These are phyloP conservation scores for Phytophthora lateralis DNA, from an alignment of 352 stramenopile species.

Conservation along the genomic window DNA sequence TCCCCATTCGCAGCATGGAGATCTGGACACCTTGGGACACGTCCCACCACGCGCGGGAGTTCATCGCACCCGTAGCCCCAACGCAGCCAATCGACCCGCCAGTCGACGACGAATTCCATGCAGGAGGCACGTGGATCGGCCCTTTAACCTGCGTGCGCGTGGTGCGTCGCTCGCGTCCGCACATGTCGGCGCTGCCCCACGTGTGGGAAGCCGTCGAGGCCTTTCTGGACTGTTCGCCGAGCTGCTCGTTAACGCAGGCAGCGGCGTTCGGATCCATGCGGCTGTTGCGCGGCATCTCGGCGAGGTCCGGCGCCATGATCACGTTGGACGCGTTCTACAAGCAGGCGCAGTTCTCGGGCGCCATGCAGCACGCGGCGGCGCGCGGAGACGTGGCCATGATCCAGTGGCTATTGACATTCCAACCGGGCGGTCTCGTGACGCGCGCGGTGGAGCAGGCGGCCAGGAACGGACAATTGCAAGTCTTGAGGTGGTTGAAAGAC, in stretches of 20 bases:
- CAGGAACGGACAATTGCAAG: constrained; percentile 24
- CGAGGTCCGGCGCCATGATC: constrained; percentile 17
- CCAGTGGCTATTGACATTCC: constrained; percentile 30
- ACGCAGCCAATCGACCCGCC: not conserved
- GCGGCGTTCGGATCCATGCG: constrained; percentile 31
- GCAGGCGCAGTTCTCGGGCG: constrained; percentile 31
- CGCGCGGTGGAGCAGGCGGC: constrained; percentile 33
- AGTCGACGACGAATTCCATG: not conserved
- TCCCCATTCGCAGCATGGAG: constrained; percentile 17
- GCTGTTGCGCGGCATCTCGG: constrained; percentile 25
- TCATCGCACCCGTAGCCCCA: constrained; percentile 6
- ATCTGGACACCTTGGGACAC: constrained; percentile 34
- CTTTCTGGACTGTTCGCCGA: constrained; percentile 37
- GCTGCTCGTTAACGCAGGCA: constrained; percentile 25
- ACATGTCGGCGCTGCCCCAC: constrained; percentile 26
- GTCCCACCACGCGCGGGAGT: constrained; percentile 12
- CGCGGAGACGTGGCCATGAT: constrained; percentile 32
- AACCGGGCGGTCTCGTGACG: constrained; percentile 33
- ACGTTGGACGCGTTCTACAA: constrained; percentile 32
- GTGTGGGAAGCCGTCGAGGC: constrained; percentile 28
- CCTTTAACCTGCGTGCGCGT: constrained; percentile 26
- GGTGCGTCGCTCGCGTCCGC: constrained; percentile 20
- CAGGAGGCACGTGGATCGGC: constrained; percentile 18
- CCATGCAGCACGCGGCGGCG: constrained; percentile 28
- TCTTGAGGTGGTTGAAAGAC: constrained; percentile 30